A percentile compares a stretch with the other conserved stretches of the same genome.
Conservation (phyloP, 192 early-diverging fungal species). For the Rhizoclosmatium globosum region DNA sequence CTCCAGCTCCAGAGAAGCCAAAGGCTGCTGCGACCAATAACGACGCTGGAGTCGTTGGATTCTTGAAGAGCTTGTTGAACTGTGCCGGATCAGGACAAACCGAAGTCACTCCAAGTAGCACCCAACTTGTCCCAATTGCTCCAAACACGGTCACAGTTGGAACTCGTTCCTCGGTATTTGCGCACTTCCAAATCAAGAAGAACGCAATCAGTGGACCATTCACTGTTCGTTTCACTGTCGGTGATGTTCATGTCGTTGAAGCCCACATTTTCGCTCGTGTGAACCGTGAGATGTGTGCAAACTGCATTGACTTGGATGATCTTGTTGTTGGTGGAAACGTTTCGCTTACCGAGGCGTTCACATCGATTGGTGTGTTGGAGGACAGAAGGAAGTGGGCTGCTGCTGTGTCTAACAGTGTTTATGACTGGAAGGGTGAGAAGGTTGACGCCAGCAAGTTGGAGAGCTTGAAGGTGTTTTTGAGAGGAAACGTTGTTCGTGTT, state of each 20-base stretch:
- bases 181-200: slow-evolving; percentile 15
- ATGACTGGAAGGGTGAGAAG: slow-evolving; percentile 7
- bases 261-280: slow-evolving; percentile 8
- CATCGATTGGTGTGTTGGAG: not conserved
- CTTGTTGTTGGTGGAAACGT: not conserved
- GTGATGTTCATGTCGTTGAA: not conserved
- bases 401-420: not conserved
- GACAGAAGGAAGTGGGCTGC: not conserved
- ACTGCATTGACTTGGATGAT: slow-evolving; percentile 30
- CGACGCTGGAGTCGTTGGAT: not conserved
- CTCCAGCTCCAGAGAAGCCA: not conserved
- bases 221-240: slow-evolving; percentile 9
- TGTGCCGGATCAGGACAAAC: not conserved
- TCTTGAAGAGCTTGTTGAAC: not conserved
- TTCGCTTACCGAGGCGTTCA: slow-evolving; percentile 9
- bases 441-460: not conserved
- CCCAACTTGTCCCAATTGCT: not conserved
- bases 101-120: not conserved
- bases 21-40: not conserved
- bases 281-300: not conserved
- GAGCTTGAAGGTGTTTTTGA: slow-evolving; percentile 8
- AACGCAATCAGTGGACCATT: slow-evolving; percentile 26
- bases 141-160: not conserved
- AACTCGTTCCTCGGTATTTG: not conserved
- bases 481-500: not conserved